Evolutionary conservation across 306 rosid species (phyloP).

Genomic region (Cicer pinnatifidum): DNA sequence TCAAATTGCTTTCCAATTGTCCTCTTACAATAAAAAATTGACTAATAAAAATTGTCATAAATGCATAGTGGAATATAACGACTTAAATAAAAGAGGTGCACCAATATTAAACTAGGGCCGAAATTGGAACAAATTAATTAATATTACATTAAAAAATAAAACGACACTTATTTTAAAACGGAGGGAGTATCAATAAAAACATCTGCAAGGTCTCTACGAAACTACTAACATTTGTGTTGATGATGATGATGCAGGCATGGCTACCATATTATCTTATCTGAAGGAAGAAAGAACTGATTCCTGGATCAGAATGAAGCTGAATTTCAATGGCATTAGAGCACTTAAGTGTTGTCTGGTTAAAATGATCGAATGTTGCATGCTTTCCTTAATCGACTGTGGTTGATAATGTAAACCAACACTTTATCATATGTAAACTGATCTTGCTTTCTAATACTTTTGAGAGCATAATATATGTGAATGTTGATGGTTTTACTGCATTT

Average conservation of each 20-base stretch:
- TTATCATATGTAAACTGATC: constrained; percentile 37
- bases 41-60: no score
- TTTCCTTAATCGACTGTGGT: constrained; percentile 35
- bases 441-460: constrained; percentile 34
- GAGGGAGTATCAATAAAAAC: no score
- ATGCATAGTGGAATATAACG: no score
- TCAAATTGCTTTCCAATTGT: no score
- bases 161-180: no score
- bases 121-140: no score
- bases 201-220: no score
- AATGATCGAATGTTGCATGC: constrained; percentile 41
- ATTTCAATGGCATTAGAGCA: constrained; percentile 39
- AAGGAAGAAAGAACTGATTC: constrained; percentile 88
- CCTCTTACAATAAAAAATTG: no score
- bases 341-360: constrained; percentile 29
- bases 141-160: no score
- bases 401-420: constrained; percentile 39
- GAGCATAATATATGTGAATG: constrained; percentile 37
- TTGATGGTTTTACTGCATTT: constrained; percentile 42
- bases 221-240: constrained; percentile 21
- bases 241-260: constrained; percentile 77
- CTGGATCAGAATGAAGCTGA: constrained; percentile 32
- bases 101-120: no score
- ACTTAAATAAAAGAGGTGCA: no score
- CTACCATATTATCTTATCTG: constrained; percentile 83